phyloP scores from a whole-genome alignment of 768 basidiomycete species.

The Trametes villosa region DNA sequence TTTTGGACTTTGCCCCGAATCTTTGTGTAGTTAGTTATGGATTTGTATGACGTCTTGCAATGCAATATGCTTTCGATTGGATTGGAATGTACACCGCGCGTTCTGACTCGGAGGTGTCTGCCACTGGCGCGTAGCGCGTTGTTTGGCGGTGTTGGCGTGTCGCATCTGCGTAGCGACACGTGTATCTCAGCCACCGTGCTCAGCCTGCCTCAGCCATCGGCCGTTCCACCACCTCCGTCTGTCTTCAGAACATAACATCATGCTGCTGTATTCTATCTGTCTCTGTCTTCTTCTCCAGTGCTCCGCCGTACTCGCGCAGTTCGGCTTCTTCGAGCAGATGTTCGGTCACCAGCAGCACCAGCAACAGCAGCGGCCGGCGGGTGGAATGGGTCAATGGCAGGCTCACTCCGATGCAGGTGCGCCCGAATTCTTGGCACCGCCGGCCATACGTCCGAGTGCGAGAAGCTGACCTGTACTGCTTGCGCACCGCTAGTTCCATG shows the following conservation, averaged over 20 bases:
- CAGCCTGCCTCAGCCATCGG: slow-evolving; percentile 1
- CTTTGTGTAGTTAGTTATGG: background rate
- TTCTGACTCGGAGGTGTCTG: background rate
- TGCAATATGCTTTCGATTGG: slow-evolving; percentile 14
- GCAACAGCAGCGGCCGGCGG: slow-evolving; percentile 56
- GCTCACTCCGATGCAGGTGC: slow-evolving; percentile 67
- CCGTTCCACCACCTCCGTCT: background rate
- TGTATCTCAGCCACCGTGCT: background rate
- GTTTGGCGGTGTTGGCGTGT: slow-evolving; percentile 25
- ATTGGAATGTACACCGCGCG: background rate
- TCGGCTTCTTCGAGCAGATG: slow-evolving; percentile 80
- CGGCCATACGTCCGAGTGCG: background rate
- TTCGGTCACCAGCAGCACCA: slow-evolving; percentile 67
- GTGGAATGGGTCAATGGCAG: slow-evolving; percentile 56
- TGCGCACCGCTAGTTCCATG: slow-evolving; percentile 59
- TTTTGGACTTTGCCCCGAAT: background rate
- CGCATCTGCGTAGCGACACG: too few species aligned
- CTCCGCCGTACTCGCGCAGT: slow-evolving; percentile 55
- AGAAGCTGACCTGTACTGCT: background rate
- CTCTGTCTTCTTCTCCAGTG: slow-evolving; percentile 37
- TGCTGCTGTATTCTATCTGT: slow-evolving; percentile 34
- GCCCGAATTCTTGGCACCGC: slow-evolving; percentile 20
- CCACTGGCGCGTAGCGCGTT: slow-evolving; percentile 12
- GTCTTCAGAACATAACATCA: background rate
- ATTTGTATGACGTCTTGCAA: slow-evolving; percentile 13